Percentiles rank a stretch among this genome's conserved stretches.
Evolutionary conservation across 2,329 filamentous ascomycete genomes (phyloP).

Genomic region (Biscogniauxia sp.): DNA sequence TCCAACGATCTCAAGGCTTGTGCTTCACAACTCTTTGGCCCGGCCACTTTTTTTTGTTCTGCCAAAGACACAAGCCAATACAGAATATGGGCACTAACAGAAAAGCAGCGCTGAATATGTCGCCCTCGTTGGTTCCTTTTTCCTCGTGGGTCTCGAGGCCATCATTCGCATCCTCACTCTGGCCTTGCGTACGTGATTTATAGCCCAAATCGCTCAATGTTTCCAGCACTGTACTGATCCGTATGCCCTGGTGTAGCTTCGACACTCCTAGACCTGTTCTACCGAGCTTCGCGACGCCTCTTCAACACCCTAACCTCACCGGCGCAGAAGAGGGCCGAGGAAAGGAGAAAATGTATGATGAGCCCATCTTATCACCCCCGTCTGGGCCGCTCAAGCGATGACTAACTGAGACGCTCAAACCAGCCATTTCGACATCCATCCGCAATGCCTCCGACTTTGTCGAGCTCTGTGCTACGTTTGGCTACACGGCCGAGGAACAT

Average conservation of each 20-base stretch:
- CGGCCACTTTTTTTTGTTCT: not conserved
- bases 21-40: not conserved
- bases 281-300: constrained; percentile 74
- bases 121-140: constrained; percentile 78
- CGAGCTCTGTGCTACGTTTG: constrained; percentile 87
- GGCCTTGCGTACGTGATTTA: constrained; percentile 66
- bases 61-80: not conserved
- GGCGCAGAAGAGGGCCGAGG: constrained; percentile 64
- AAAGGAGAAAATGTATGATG: constrained; percentile 60
- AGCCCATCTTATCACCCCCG: not conserved
- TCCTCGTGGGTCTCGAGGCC: constrained; percentile 78
- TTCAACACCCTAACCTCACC: constrained; percentile 78
- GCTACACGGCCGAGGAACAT: constrained; percentile 94
- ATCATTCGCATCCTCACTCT: constrained; percentile 83
- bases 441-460: constrained; percentile 88
- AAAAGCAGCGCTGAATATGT: constrained; percentile 73
- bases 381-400: constrained; percentile 51
- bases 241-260: constrained; percentile 52
- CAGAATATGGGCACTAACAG: constrained; percentile 8
- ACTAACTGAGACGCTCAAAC: constrained; percentile 47
- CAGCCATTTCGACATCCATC: constrained; percentile 70
- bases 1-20: not conserved
- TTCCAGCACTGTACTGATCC: constrained; percentile 15
- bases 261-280: constrained; percentile 78
- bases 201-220: not conserved